Evolutionary conservation across 129 eudicot genomes (phyloP).

Genomic region (Erigeron canadensis): DNA sequence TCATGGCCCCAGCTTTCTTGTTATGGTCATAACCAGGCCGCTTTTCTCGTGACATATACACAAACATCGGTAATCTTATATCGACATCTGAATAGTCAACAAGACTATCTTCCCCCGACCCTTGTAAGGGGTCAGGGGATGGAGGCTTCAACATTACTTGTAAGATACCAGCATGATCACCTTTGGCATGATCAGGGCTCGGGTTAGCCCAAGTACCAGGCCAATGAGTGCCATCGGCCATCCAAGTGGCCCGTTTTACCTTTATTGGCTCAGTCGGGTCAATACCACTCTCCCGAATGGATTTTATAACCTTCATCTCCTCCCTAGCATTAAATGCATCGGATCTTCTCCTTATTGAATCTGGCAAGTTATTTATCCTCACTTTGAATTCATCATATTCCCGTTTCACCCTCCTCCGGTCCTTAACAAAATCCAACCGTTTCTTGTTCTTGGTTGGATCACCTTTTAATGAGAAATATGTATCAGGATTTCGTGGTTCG

Average conservation of each 20-base stretch:
- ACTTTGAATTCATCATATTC: constrained; percentile 74
- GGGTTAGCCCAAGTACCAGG: constrained; percentile 85
- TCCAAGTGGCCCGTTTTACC: constrained; percentile 84
- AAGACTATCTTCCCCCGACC: constrained; percentile 47
- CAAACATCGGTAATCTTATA: constrained; percentile 86
- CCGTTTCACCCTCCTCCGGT: constrained; percentile 61
- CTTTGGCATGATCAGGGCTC: constrained; percentile 62
- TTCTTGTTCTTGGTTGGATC: constrained; percentile 75
- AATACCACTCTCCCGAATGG: constrained; percentile 62
- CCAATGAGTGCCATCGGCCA: constrained; percentile 98
- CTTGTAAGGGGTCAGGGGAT: constrained; percentile 50
- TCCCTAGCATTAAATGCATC: constrained; percentile 41
- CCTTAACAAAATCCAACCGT: constrained; percentile 70
- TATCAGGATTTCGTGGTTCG: constrained; percentile 57
- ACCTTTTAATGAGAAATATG: constrained; percentile 63
- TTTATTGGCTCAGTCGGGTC: constrained; percentile 58
- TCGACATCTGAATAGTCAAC: constrained; percentile 72
- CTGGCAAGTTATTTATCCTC: constrained; percentile 4
- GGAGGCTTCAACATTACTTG: constrained; percentile 97
- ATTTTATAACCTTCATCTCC: constrained; percentile 75
- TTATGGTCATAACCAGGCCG: constrained; percentile 91
- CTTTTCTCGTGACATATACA: constrained; percentile 87
- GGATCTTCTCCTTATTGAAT: constrained; percentile 7
- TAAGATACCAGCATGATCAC: constrained; percentile 88
- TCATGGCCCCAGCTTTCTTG: constrained; percentile 99